Evolutionary conservation across 768 basidiomycete species (phyloP).

Genomic region (Rhodosporidiobolus sp.): DNA sequence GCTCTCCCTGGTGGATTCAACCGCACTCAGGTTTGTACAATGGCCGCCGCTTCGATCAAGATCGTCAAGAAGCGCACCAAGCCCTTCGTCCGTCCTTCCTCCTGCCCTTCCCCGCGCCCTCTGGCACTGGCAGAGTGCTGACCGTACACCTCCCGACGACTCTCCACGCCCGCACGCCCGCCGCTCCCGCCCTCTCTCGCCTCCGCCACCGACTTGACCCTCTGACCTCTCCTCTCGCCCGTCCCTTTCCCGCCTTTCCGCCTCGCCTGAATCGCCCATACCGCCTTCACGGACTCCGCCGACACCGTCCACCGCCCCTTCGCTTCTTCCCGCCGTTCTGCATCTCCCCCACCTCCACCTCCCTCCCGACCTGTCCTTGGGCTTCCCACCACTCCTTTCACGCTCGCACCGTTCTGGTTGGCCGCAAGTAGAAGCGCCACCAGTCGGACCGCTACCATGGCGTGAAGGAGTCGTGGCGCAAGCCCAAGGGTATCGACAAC

Average conservation of each 20-base stretch:
- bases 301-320: too few species aligned
- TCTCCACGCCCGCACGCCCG: too few species aligned
- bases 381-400: neutral
- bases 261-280: too few species aligned
- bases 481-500: conserved; percentile 99
- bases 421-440: conserved; percentile 60
- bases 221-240: too few species aligned
- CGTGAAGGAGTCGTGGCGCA: conserved; percentile 98
- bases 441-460: conserved; percentile 96
- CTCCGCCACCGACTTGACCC: too few species aligned
- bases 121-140: neutral
- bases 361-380: neutral
- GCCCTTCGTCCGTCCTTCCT: conserved; percentile 60
- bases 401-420: neutral
- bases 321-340: too few species aligned
- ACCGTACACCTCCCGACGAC: too few species aligned
- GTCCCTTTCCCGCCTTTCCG: too few species aligned
- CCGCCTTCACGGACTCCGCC: too few species aligned
- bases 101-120: neutral
- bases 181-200: too few species aligned
- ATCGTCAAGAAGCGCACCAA: conserved; percentile 98
- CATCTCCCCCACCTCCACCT: too few species aligned
- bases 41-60: conserved; percentile 49
- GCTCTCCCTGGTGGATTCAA: too few species aligned
- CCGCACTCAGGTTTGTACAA: conserved; percentile 6